Evolutionary conservation across 2,329 filamentous ascomycete genomes (phyloP).

Genomic region (Rutstroemia sp.): DNA sequence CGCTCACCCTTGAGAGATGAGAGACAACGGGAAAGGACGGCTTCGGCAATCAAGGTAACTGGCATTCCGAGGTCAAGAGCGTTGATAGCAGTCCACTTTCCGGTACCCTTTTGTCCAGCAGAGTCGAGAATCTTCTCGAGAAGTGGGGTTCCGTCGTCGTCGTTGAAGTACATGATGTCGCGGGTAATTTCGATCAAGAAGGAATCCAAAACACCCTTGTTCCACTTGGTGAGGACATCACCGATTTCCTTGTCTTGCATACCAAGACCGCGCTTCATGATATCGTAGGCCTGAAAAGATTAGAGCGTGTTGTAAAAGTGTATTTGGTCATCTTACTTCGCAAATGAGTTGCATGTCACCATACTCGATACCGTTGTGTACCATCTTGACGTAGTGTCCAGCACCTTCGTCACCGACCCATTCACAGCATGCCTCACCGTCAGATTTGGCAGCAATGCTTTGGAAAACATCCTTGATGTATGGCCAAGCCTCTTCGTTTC

Average conservation of each 20-base stretch:
- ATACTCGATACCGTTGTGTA: conserved; percentile 99
- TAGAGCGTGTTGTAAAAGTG: conserved; percentile 5
- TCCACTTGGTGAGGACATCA: conserved; percentile 91
- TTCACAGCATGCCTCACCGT: conserved; percentile 95
- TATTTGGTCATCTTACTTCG: conserved; percentile 58
- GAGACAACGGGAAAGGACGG: conserved; percentile 90
- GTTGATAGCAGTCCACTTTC: conserved; percentile 99
- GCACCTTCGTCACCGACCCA: conserved; percentile 99
- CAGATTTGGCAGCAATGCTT: conserved; percentile 94
- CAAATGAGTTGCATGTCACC: conserved; percentile 99
- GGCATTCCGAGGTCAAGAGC: conserved; percentile 97
- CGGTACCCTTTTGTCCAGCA: conserved; percentile 98
- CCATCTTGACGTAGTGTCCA: conserved; percentile 99
- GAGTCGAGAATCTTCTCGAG: conserved; percentile 99
- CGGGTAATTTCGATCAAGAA: conserved; percentile 99
- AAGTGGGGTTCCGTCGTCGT: conserved; percentile 82
- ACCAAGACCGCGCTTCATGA: conserved; percentile 96
- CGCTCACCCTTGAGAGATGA: conserved; percentile 94
- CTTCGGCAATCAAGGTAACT: conserved; percentile 95
- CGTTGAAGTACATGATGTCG: conserved; percentile 97
- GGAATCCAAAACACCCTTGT: conserved; percentile 95
- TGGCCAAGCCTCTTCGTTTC: conserved; percentile 96
- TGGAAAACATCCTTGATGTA: conserved; percentile 99
- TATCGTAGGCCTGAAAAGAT: conserved; percentile 78
- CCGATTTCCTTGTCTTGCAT: conserved; percentile 90